Evolutionary conservation across 805 yeast genomes (phyloP).

Genomic region (Cyberlindnera galapagoensis): DNA sequence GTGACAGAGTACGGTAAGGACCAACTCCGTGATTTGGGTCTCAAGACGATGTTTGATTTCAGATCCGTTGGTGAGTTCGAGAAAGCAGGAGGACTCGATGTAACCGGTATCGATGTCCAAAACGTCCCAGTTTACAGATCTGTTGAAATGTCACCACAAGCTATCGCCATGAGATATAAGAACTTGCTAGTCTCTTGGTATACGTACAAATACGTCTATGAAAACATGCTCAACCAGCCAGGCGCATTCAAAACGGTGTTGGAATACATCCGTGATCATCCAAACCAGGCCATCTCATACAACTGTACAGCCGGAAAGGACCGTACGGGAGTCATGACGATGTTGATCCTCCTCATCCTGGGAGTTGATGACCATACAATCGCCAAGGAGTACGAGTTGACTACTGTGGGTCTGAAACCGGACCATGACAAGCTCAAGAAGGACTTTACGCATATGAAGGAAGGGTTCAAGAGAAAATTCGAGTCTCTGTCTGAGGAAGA

Average conservation of each 20-base stretch:
- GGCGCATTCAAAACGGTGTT: conserved; percentile 45
- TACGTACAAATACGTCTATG: conserved; percentile 59
- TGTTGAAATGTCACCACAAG: conserved; percentile 57
- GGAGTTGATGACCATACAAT: conserved; percentile 64
- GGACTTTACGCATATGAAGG: conserved; percentile 18
- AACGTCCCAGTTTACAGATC: conserved; percentile 53
- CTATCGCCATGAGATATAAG: conserved; percentile 48
- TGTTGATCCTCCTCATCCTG: conserved; percentile 54
- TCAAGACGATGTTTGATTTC: conserved; percentile 59
- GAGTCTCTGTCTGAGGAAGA: conserved; percentile 3
- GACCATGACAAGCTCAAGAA: conserved; percentile 25
- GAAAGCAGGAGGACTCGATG: conserved; percentile 37
- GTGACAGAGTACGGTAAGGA: conserved; percentile 49
- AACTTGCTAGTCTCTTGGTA: conserved; percentile 51
- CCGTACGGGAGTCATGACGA: conserved; percentile 70
- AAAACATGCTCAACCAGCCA: conserved; percentile 40
- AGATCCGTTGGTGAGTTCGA: conserved; percentile 53
- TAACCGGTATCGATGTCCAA: conserved; percentile 39
- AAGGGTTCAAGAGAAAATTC: conserved; percentile 5
- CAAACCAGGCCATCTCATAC: conserved; percentile 47
- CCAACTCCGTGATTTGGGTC: conserved; percentile 29
- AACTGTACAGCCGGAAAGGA: conserved; percentile 89
- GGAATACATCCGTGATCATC: conserved; percentile 46
- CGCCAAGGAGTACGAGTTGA: conserved; percentile 72
- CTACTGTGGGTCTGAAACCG: conserved; percentile 55